These are phyloP conservation scores for Novymonas esmeraldas DNA, from an alignment of 208 protist species.

Conservation along the genomic window DNA sequence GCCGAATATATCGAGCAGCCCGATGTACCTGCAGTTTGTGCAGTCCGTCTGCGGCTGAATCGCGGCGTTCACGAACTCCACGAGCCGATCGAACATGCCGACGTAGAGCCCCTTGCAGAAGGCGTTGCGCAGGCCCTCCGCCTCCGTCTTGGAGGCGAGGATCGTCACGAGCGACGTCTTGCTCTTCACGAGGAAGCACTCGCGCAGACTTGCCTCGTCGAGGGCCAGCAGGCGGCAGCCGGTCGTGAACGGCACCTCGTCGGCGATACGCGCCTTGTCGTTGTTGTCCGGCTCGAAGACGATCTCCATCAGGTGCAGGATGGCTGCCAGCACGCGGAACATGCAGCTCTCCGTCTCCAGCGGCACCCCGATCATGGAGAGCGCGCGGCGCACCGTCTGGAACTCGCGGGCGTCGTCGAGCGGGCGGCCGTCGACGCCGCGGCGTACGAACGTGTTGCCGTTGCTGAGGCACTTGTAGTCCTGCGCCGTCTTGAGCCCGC, in stretches of 20 bases:
- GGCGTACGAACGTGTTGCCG: conserved; percentile 80
- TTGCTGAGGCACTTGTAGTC: conserved; percentile 91
- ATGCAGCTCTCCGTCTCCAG: conserved; percentile 62
- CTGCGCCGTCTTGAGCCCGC: conserved; percentile 63
- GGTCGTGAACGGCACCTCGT: conserved; percentile 41
- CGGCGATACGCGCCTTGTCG: conserved; percentile 68
- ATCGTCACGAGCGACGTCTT: conserved; percentile 81
- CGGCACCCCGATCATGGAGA: conserved; percentile 71
- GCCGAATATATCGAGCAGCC: conserved; percentile 96
- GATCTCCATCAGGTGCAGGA: conserved; percentile 95
- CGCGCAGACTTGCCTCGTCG: conserved; percentile 47
- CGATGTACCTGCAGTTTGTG: conserved; percentile 86
- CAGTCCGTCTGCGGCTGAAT: conserved; percentile 61
- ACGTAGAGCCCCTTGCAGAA: conserved; percentile 93
- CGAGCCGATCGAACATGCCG: conserved; percentile 89
- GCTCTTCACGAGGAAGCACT: conserved; percentile 85
- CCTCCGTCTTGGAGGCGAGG: conserved; percentile 75
- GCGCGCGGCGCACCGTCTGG: conserved; percentile 68
- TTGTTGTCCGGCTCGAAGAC: conserved; percentile 81
- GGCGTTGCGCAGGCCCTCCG: conserved; percentile 78
- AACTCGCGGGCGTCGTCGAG: conserved; percentile 93
- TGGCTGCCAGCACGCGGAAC: conserved; percentile 88
- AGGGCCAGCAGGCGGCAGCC: conserved; percentile 75
- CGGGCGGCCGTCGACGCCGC: conserved; percentile 74
- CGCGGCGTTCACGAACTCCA: conserved; percentile 81